Conservation (phyloP, 2,329 filamentous ascomycete species). For the Monilinia fructicola region DNA sequence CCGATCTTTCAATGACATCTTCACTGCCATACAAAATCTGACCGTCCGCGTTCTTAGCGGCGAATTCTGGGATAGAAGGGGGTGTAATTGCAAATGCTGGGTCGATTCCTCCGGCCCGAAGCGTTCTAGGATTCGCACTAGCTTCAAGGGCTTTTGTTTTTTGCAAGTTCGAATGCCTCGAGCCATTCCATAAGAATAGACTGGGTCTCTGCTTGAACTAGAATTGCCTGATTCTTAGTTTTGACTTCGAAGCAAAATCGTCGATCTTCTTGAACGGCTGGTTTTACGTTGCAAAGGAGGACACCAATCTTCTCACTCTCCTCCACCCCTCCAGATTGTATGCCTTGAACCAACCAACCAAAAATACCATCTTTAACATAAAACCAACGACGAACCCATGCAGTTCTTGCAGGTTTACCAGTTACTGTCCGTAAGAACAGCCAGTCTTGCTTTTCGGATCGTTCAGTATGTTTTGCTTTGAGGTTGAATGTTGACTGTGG, state of each 20-base stretch:
- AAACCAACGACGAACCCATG: slow-evolving; percentile 91
- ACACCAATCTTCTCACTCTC: slow-evolving; percentile 97
- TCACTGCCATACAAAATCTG: slow-evolving; percentile 49
- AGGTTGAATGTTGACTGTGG: slow-evolving; percentile 48
- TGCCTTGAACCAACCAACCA: slow-evolving; percentile 84
- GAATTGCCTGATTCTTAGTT: slow-evolving; percentile 87
- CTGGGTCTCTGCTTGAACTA: slow-evolving; percentile 92
- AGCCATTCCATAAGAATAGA: slow-evolving; percentile 92
- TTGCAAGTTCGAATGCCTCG: slow-evolving; percentile 87
- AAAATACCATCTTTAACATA: slow-evolving; percentile 96
- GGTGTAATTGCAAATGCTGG: slow-evolving; percentile 92
- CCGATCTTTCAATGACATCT: slow-evolving; percentile 60
- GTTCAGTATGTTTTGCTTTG: slow-evolving; percentile 55
- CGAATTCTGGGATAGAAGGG: slow-evolving; percentile 85
- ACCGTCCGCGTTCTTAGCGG: slow-evolving; percentile 72
- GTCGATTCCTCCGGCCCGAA: slow-evolving; percentile 53
- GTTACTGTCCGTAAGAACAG: slow-evolving; percentile 77
- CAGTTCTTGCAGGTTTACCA: slow-evolving; percentile 85
- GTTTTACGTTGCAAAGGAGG: slow-evolving; percentile 86
- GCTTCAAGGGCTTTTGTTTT: slow-evolving; percentile 87
- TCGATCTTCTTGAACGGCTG: slow-evolving; percentile 87
- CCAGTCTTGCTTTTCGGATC: slow-evolving; percentile 87
- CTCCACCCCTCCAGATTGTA: slow-evolving; percentile 78
- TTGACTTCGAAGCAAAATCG: slow-evolving; percentile 98
- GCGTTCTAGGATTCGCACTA: slow-evolving; percentile 49